Evolutionary conservation across 805 yeast species (phyloP).

Genomic region (Yarrowia bubula): DNA sequence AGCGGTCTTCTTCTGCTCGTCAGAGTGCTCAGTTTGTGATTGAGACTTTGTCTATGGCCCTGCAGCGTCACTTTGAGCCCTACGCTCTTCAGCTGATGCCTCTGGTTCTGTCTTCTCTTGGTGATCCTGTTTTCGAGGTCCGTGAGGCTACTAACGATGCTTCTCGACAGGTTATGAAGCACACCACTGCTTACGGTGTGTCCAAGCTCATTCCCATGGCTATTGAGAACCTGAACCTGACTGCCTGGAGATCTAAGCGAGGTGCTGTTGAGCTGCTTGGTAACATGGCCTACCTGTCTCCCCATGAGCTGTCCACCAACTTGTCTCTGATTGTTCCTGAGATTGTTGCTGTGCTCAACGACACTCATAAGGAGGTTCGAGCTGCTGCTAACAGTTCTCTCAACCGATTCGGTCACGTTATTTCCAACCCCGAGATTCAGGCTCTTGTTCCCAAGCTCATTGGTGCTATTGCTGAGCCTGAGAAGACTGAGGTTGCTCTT

Average conservation of each 20-base stretch:
- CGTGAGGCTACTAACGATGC: conserved; percentile 87
- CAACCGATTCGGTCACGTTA: conserved; percentile 93
- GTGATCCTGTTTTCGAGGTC: conserved; percentile 82
- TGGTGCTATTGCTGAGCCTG: conserved; percentile 94
- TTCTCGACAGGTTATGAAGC: conserved; percentile 81
- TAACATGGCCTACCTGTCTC: conserved; percentile 96
- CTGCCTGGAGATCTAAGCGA: conserved; percentile 93
- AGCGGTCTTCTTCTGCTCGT: conserved; percentile 66
- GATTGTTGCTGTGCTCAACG: conserved; percentile 90
- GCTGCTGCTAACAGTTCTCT: conserved; percentile 89
- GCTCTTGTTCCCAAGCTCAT: conserved; percentile 81
- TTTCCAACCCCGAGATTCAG: conserved; percentile 95
- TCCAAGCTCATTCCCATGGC: conserved; percentile 89
- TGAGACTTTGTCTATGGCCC: conserved; percentile 73
- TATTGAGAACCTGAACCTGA: conserved; percentile 76
- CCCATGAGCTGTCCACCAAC: conserved; percentile 86
- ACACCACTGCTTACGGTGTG: conserved; percentile 90
- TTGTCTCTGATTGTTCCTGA: conserved; percentile 91
- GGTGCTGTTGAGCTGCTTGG: conserved; percentile 96
- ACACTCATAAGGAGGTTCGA: conserved; percentile 94
- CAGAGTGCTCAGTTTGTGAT: conserved; percentile 87
- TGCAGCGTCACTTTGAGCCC: conserved; percentile 85
- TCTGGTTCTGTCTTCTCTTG: conserved; percentile 71
- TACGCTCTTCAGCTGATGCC: conserved; percentile 89
- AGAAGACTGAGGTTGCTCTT: conserved; percentile 84